These are phyloP conservation scores for Penicillium mononematosum DNA, from an alignment of 495 filamentous ascomycete species.

Conservation along the genomic window DNA sequence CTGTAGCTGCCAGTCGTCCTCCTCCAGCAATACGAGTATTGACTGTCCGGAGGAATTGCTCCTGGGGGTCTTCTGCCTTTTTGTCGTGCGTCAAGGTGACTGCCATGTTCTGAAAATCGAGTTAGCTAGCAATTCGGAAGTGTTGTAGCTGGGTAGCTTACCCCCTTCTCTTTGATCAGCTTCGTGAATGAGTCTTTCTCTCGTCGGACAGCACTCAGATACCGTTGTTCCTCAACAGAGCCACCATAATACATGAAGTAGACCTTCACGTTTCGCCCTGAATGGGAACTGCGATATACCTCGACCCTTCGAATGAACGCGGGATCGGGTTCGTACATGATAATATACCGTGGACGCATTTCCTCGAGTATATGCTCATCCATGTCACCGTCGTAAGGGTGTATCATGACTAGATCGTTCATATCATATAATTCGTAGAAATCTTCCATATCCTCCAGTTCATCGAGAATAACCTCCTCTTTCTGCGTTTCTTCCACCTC, in stretches of 20 bases:
- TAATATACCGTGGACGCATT: slow-evolving; percentile 85
- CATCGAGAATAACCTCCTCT: slow-evolving; percentile 75
- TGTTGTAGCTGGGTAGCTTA: slow-evolving; percentile 25
- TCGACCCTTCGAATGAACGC: slow-evolving; percentile 93
- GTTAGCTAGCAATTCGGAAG: slow-evolving; percentile 2
- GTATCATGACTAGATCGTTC: slow-evolving; percentile 82
- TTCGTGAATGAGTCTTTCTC: slow-evolving; percentile 96
- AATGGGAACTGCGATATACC: slow-evolving; percentile 92
- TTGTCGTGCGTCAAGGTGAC: slow-evolving; percentile 76
- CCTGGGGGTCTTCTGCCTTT: slow-evolving; percentile 79
- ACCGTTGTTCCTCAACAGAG: slow-evolving; percentile 95
- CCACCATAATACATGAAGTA: slow-evolving; percentile 96
- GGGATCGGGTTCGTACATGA: slow-evolving; percentile 98
- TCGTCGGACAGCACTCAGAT: slow-evolving; percentile 79
- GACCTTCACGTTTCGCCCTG: slow-evolving; percentile 80
- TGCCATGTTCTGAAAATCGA: slow-evolving; percentile 64
- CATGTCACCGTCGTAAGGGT: slow-evolving; percentile 92
- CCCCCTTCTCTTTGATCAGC: slow-evolving; percentile 86
- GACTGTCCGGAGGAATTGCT: slow-evolving; percentile 88
- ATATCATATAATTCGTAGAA: slow-evolving; percentile 93
- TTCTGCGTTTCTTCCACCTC: slow-evolving; percentile 62
- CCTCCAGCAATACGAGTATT: slow-evolving; percentile 97
- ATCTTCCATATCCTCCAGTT: slow-evolving; percentile 85
- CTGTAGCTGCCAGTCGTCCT: slow-evolving; percentile 81
- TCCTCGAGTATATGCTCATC: slow-evolving; percentile 96